Conservation (phyloP, 2,329 filamentous ascomycete species). For the Alternaria sp. region DNA sequence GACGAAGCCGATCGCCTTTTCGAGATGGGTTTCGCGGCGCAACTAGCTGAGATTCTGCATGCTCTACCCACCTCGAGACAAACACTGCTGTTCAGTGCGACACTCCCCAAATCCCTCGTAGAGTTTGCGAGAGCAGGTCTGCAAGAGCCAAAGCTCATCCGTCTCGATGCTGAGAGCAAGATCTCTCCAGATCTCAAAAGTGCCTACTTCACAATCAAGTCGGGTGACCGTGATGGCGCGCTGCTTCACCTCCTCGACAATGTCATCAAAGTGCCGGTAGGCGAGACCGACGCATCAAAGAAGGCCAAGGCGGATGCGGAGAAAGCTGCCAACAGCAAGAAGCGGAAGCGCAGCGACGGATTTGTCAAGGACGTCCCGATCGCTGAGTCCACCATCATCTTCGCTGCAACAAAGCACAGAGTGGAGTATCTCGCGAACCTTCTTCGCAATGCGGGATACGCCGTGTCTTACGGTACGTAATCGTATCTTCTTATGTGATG, state of each 20-base stretch:
- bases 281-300: conserved; percentile 62
- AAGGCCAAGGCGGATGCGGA: conserved; percentile 54
- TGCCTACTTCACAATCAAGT: conserved; percentile 93
- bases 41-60: conserved; percentile 91
- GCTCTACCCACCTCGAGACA: conserved; percentile 84
- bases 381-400: conserved; percentile 91
- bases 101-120: conserved; percentile 88
- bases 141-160: conserved; percentile 88
- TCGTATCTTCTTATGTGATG: not conserved
- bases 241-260: conserved; percentile 88
- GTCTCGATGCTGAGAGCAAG: conserved; percentile 93
- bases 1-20: conserved; percentile 97
- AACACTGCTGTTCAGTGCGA: conserved; percentile 93
- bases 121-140: conserved; percentile 94
- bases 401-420: conserved; percentile 94
- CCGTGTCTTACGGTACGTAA: conserved; percentile 72
- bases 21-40: conserved; percentile 97
- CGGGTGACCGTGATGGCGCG: conserved; percentile 90
- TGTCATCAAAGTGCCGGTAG: conserved; percentile 86
- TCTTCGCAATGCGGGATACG: conserved; percentile 81
- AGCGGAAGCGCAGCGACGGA: conserved; percentile 70
- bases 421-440: conserved; percentile 89
- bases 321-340: conserved; percentile 63
- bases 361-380: conserved; percentile 74
- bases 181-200: conserved; percentile 95